phyloP scores from a whole-genome alignment of 1,284 basidiomycete genomes.

The Fereydounia khargensis region DNA sequence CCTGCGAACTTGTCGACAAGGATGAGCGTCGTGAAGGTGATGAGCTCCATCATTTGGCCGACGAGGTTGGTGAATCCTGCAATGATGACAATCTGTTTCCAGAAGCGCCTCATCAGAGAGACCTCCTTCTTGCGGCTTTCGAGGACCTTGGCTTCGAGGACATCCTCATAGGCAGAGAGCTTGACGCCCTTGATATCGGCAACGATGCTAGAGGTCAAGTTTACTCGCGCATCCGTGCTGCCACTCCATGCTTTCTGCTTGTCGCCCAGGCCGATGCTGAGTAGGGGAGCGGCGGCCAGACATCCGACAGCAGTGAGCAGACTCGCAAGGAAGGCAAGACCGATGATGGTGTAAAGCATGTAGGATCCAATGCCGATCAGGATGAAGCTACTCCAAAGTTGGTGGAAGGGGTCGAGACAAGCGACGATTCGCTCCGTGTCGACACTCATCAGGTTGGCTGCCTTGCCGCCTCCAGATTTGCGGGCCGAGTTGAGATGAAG shows the following conservation, averaged over 20 bases:
- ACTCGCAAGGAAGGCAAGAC: conserved; percentile 37
- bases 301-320: conserved; percentile 28
- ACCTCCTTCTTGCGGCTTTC: conserved; percentile 34
- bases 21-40: conserved; percentile 31
- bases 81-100: conserved; percentile 16
- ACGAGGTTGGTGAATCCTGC: conserved; percentile 18
- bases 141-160: conserved; percentile 27
- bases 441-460: conserved; percentile 49
- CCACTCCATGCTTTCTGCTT: conserved; percentile 37
- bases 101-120: conserved; percentile 6
- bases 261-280: conserved; percentile 23
- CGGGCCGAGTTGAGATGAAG: conserved; percentile 39
- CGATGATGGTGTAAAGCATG: conserved; percentile 38
- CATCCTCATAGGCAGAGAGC: conserved; percentile 42
- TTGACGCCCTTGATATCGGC: conserved; percentile 50
- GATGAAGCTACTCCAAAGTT: conserved; percentile 39
- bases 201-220: conserved; percentile 30
- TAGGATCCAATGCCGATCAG: conserved; percentile 38
- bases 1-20: conserved; percentile 23
- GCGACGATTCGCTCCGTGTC: conserved; percentile 47
- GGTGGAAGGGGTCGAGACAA: conserved; percentile 23
- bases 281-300: conserved; percentile 27
- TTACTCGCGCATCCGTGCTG: conserved; percentile 38
- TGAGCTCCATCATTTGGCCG: conserved; percentile 19
- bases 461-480: conserved; percentile 35